phyloP scores from a whole-genome alignment of 192 early-diverging fungal genomes.

The Dissophora globulifera region DNA sequence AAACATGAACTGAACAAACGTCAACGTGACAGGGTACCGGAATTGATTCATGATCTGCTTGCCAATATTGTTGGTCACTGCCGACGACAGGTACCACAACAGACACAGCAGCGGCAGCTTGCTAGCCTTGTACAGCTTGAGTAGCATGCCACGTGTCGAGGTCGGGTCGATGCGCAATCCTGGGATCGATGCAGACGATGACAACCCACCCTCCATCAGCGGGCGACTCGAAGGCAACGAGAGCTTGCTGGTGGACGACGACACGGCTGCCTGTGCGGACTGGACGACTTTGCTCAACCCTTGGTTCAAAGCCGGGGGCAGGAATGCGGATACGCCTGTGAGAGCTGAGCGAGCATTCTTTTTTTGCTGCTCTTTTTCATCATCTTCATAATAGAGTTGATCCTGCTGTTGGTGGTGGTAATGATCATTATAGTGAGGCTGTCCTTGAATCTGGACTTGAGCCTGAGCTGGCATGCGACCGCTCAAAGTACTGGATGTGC shows the following conservation, averaged over 20 bases:
- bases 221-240: conserved; percentile 31
- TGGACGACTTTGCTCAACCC: conserved; percentile 33
- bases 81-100: conserved; percentile 85
- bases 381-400: conserved; percentile 33
- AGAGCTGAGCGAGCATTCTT: conserved; percentile 40
- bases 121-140: conserved; percentile 55
- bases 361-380: conserved; percentile 42
- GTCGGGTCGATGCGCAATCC: conserved; percentile 2
- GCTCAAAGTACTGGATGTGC: background rate
- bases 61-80: conserved; percentile 84
- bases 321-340: conserved; percentile 24
- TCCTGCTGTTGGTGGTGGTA: conserved; percentile 34
- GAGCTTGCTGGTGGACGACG: conserved; percentile 15
- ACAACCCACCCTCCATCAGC: background rate
- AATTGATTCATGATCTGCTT: conserved; percentile 84
- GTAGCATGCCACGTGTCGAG: conserved; percentile 16
- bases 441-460: conserved; percentile 45
- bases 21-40: conserved; percentile 84
- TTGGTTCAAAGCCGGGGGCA: conserved; percentile 40
- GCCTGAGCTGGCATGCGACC: conserved; percentile 21
- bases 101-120: conserved; percentile 74
- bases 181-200: conserved; percentile 6
- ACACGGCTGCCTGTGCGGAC: conserved; percentile 23
- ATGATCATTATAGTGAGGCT: conserved; percentile 30
- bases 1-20: conserved; percentile 85